Evolutionary conservation across 2,329 filamentous ascomycete species (phyloP), one percentile per base, ranked within the genome.

Genomic region (Davidsoniella neocaledoniae): DNA sequence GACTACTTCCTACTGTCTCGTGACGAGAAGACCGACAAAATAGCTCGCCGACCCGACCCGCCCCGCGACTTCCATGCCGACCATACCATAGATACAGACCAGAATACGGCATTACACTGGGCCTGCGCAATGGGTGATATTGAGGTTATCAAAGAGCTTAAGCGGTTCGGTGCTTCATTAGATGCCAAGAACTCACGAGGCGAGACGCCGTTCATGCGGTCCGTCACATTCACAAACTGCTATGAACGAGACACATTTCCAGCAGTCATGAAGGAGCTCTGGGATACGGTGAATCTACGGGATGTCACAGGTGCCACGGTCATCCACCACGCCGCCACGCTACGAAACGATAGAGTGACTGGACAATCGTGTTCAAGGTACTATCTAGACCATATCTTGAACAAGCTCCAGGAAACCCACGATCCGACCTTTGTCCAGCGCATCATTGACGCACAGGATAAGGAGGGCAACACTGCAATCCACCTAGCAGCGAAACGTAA

Each of bases 121-220:
- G 91, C 88, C 16, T 87, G 86, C 48, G 86, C 91, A 21, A 98
- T 98, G 90, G 91, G 91, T 52, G 91, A 96, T 57, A 71, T 95
- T 26, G 84, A 90, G 45, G 85, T 96, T 14, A 86, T 95, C 54
- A 86, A 82, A 62, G 83, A 94, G 62, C 71, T 98, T 16, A 82
- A 91, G 57, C 74, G 79, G 39, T 86, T 88, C 54, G 81, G 84
- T 40, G 87, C 90, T 9, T 78, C 78, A 54, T 71, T 86, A 14
- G 76, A 78, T 26, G 78, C 81, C 2, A 73, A 81, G 49, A 88
- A 87, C 51, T 67, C 76, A 42, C 71, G 78, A 17, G 82, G 83
- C 51, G 90, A 96, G 65, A 96, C 91, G 0, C 90, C 91, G 0
- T 76, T 98, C 36, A 95, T 98, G 77, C 82, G 88, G 41, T 84